phyloP scores from a whole-genome alignment of 139 green algal genomes.

The Edaphochlamys debaryana region DNA sequence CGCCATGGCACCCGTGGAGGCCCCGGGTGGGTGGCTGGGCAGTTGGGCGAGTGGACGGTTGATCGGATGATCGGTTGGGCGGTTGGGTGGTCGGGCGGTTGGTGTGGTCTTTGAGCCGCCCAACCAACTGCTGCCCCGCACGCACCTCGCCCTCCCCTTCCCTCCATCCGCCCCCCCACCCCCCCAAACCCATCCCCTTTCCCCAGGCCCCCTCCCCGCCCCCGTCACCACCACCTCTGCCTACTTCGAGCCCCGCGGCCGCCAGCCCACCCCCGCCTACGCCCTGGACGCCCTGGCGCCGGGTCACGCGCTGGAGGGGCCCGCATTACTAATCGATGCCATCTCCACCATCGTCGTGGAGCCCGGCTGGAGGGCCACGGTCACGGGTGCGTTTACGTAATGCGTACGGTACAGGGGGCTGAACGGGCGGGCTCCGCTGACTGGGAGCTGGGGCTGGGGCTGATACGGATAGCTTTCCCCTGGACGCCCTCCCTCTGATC shows the following conservation, averaged over 20 bases:
- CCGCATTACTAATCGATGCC: constrained; percentile 93
- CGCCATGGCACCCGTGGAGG: neutral
- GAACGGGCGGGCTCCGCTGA: too few species aligned
- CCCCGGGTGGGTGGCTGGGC: constrained; percentile 10
- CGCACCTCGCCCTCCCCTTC: too few species aligned
- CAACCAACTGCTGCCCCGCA: too few species aligned
- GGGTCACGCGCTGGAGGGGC: constrained; percentile 78
- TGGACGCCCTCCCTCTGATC: too few species aligned
- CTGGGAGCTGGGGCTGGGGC: too few species aligned
- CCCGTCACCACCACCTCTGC: constrained; percentile 51
- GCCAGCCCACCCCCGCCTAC: constrained; percentile 83
- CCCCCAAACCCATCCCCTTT: too few species aligned
- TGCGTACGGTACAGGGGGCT: too few species aligned
- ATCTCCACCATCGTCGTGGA: constrained; percentile 95
- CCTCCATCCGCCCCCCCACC: neutral
- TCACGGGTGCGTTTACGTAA: too few species aligned
- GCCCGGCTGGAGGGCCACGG: constrained; percentile 79
- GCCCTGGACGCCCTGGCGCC: constrained; percentile 69
- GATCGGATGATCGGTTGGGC: too few species aligned
- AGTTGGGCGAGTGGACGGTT: neutral
- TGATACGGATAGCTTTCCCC: too few species aligned
- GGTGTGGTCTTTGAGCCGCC: neutral
- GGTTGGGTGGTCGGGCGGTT: neutral
- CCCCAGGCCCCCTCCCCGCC: constrained; percentile 58
- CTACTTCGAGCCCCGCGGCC: constrained; percentile 79